Evolutionary conservation across 148 eudicot genomes (phyloP).

Genomic region (Chenopodium suecicum): DNA sequence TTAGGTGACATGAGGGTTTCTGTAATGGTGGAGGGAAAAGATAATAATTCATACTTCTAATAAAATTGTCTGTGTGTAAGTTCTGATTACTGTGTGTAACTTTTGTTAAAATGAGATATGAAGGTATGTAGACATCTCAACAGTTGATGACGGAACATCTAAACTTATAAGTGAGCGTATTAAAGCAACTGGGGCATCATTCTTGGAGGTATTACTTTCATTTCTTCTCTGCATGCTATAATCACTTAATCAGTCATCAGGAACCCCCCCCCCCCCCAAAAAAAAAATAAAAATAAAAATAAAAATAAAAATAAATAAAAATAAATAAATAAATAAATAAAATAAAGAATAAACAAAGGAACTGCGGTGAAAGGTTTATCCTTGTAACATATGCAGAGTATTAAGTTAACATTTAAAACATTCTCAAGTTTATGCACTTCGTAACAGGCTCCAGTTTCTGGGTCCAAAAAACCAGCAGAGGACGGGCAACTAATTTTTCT

Average conservation of each 20-base stretch:
- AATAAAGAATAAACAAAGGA: not conserved
- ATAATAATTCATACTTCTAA: not conserved
- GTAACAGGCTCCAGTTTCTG: constrained; percentile 92
- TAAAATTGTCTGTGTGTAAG: not conserved
- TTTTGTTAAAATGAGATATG: constrained; percentile 22
- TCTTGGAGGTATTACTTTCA: constrained; percentile 61
- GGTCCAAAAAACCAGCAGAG: constrained; percentile 95
- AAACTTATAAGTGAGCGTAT: constrained; percentile 59
- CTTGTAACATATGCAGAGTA: too few species aligned
- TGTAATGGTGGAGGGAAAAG: not conserved
- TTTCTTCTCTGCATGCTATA: not conserved
- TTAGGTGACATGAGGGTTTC: not conserved
- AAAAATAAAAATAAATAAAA: not conserved
- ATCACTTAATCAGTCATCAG: not conserved
- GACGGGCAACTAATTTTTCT: constrained; percentile 91
- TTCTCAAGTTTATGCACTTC: constrained; percentile 27
- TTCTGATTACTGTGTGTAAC: not conserved
- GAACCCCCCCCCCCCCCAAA: not conserved
- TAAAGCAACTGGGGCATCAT: constrained; percentile 76
- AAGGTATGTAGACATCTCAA: constrained; percentile 93
- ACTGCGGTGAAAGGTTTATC: too few species aligned
- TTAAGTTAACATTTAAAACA: too few species aligned
- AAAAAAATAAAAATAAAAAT: not conserved
- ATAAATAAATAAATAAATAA: not conserved
- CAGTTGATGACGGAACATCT: constrained; percentile 84